Percentiles rank a stretch among this genome's conserved stretches.
Conservation (phyloP, 2,329 filamentous ascomycete genomes). For the Pseudogymnoascus sp. region DNA sequence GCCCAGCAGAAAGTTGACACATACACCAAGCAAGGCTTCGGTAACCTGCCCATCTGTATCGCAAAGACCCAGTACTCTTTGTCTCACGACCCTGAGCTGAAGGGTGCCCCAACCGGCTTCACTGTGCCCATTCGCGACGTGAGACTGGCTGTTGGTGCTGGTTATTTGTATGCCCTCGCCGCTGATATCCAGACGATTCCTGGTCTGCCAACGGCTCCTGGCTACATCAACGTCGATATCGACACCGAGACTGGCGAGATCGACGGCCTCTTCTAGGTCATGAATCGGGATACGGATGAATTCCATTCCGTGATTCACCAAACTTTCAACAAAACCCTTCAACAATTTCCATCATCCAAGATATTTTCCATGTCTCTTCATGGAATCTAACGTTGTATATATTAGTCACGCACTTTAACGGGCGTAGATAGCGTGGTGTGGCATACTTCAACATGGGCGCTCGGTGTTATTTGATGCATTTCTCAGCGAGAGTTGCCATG, state of each 20-base stretch:
- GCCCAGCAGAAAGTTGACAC: conserved; percentile 95
- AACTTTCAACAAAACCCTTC: conserved; percentile 7
- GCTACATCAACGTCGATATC: conserved; percentile 88
- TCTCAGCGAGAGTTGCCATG: conserved; percentile 1
- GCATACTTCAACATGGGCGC: conserved; percentile 9
- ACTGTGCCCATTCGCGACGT: conserved; percentile 93
- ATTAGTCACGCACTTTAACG: conserved; percentile 6
- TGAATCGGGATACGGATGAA: background rate
- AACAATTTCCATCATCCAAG: conserved; percentile 9
- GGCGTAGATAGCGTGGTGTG: conserved; percentile 9
- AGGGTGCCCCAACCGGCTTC: conserved; percentile 91
- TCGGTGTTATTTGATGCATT: conserved; percentile 4
- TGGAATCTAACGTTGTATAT: conserved; percentile 6
- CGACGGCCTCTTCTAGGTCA: conserved; percentile 72
- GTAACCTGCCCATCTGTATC: conserved; percentile 88
- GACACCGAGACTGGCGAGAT: conserved; percentile 78
- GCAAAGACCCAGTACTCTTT: conserved; percentile 98
- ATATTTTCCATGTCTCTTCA: background rate
- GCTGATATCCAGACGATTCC: conserved; percentile 98
- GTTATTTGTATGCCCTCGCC: conserved; percentile 87
- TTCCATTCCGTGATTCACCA: background rate
- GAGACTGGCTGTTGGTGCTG: conserved; percentile 84
- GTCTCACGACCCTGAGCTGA: conserved; percentile 84
- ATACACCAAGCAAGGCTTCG: conserved; percentile 86
- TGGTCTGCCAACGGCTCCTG: conserved; percentile 86